Conservation (phyloP, 2,329 filamentous ascomycete species). For the Alternaria gaisen region DNA sequence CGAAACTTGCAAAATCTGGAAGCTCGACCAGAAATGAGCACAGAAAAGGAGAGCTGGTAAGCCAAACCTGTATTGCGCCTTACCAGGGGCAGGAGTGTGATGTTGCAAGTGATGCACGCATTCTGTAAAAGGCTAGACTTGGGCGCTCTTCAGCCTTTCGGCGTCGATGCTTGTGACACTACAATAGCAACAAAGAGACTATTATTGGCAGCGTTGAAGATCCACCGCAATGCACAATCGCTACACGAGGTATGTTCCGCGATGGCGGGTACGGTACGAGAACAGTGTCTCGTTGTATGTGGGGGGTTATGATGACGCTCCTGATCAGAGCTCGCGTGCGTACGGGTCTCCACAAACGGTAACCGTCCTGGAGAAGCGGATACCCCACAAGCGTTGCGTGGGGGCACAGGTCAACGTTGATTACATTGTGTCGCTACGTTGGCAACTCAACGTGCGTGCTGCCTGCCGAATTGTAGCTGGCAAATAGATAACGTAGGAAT, state of each 20-base stretch:
- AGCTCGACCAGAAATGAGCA: neutral
- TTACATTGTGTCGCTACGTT: neutral
- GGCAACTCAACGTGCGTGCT: neutral
- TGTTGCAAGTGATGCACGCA: neutral
- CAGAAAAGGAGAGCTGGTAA: neutral
- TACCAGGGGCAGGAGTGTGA: neutral
- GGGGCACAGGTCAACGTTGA: neutral
- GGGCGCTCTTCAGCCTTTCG: neutral
- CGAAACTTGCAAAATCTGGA: neutral
- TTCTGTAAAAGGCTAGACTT: neutral
- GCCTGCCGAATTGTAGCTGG: neutral
- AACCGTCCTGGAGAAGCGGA: slow-evolving; percentile 1
- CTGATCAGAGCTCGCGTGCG: neutral
- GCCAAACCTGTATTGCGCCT: neutral
- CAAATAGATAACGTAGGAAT: neutral
- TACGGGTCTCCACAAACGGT: slow-evolving; percentile 9
- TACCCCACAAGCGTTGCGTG: slow-evolving; percentile 2
- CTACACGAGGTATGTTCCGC: neutral
- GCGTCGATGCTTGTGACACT: neutral
- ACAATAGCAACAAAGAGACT: slow-evolving; percentile 4
- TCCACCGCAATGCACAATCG: neutral
- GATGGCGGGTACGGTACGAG: neutral
- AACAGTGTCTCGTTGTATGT: neutral
- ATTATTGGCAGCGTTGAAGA: neutral
- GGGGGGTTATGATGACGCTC: neutral